These are phyloP conservation scores for Solanum etuberosum DNA, from an alignment of 257 asterid species.

Conservation along the genomic window DNA sequence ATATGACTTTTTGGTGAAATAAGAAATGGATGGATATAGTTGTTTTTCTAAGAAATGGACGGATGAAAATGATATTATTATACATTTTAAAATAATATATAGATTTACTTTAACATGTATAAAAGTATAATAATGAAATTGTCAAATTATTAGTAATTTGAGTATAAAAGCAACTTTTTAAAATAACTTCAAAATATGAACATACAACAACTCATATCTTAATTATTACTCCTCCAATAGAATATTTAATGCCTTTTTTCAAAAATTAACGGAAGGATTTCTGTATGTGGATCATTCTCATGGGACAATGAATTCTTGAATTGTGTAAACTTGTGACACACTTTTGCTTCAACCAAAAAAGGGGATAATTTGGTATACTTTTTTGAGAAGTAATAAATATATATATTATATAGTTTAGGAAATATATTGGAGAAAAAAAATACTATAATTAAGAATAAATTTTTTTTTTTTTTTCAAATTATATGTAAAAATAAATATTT, in stretches of 20 bases:
- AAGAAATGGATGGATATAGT: too few species aligned
- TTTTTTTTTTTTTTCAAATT: too few species aligned
- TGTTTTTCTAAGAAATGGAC: too few species aligned
- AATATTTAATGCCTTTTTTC: too few species aligned
- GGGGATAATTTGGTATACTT: neutral
- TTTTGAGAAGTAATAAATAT: too few species aligned
- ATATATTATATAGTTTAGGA: too few species aligned
- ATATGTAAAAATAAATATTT: too few species aligned
- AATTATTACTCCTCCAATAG: neutral
- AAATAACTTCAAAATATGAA: neutral
- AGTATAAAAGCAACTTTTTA: too few species aligned
- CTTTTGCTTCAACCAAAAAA: neutral
- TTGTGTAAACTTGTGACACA: neutral
- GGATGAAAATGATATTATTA: too few species aligned
- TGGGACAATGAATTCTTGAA: neutral
- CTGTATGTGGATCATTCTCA: neutral
- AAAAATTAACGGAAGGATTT: neutral
- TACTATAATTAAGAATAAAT: too few species aligned
- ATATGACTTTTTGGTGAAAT: neutral
- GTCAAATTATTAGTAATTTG: neutral
- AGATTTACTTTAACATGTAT: neutral
- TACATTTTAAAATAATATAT: neutral
- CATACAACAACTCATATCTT: neutral
- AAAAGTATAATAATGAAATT: too few species aligned
- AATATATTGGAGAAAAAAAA: too few species aligned